Conservation (phyloP, 192 early-diverging fungal genomes). For the Coemansia sp. region DNA sequence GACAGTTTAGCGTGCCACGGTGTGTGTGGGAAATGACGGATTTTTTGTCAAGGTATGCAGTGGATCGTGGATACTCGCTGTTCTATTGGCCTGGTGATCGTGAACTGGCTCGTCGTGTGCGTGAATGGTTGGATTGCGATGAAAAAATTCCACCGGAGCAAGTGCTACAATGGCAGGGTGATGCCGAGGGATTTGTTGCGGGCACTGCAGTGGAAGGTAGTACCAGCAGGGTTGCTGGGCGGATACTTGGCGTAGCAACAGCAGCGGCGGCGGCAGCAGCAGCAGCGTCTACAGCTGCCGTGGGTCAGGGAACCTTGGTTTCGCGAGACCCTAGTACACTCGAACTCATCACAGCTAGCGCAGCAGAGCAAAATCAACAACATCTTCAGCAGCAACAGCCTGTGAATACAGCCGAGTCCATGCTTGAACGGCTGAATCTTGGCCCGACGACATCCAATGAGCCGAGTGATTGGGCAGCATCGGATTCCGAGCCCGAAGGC, state of each 20-base stretch:
- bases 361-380: background rate
- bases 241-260: too few species aligned
- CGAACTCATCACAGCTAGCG: too few species aligned
- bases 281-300: too few species aligned
- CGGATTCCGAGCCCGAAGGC: too few species aligned
- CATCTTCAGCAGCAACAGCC: conserved; percentile 1
- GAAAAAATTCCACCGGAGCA: conserved; percentile 12
- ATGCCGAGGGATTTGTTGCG: conserved; percentile 16
- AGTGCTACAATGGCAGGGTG: conserved; percentile 25
- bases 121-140: conserved; percentile 78
- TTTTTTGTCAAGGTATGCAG: conserved; percentile 36
- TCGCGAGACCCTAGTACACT: too few species aligned
- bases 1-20: conserved; percentile 48
- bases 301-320: too few species aligned
- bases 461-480: too few species aligned
- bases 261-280: too few species aligned
- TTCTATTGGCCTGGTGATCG: conserved; percentile 58
- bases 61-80: conserved; percentile 28
- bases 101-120: conserved; percentile 59
- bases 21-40: conserved; percentile 48
- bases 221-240: too few species aligned
- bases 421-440: too few species aligned
- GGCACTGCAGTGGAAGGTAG: conserved; percentile 23
- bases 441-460: too few species aligned
- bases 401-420: too few species aligned